Evolutionary conservation across 371 early-diverging fungal genomes (phyloP).

Genomic region (Mortierella sp.): DNA sequence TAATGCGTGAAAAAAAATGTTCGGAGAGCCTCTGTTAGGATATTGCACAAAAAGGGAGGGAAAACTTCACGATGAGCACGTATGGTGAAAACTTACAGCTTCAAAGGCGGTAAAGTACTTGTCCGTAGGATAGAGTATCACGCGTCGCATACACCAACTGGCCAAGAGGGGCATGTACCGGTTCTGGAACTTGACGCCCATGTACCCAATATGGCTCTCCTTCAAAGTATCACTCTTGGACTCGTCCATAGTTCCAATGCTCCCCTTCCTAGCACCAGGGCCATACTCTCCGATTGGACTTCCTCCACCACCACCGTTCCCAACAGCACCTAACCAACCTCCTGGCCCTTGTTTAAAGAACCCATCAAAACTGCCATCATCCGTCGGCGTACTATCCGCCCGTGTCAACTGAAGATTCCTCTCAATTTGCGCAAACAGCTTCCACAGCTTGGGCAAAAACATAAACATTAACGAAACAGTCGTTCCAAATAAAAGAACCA

Average conservation of each 20-base stretch:
- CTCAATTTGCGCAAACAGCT: constrained; percentile 41
- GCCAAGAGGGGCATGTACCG: constrained; percentile 68
- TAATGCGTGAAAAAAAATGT: not conserved
- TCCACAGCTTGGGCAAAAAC: constrained; percentile 68
- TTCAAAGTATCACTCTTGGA: constrained; percentile 33
- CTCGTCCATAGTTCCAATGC: constrained; percentile 47
- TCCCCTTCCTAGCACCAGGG: constrained; percentile 37
- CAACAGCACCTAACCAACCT: constrained; percentile 27
- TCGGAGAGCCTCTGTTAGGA: not conserved
- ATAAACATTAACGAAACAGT: constrained; percentile 69
- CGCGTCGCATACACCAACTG: constrained; percentile 74
- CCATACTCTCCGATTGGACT: constrained; percentile 8
- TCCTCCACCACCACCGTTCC: not conserved
- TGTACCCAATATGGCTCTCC: constrained; percentile 69
- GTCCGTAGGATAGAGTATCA: constrained; percentile 69
- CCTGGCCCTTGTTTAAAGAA: constrained; percentile 25
- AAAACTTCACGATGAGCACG: not conserved
- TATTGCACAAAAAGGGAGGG: too few relatives aligned
- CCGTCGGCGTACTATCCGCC: not conserved
- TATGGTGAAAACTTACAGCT: constrained; percentile 22
- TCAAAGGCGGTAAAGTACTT: constrained; percentile 69
- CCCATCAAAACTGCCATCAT: constrained; percentile 39
- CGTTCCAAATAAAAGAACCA: constrained; percentile 70
- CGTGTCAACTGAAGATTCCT: not conserved
- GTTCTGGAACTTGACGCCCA: constrained; percentile 69